These are phyloP conservation scores for Amanita muscaria DNA, from an alignment of 768 basidiomycete genomes.

Conservation along the genomic window DNA sequence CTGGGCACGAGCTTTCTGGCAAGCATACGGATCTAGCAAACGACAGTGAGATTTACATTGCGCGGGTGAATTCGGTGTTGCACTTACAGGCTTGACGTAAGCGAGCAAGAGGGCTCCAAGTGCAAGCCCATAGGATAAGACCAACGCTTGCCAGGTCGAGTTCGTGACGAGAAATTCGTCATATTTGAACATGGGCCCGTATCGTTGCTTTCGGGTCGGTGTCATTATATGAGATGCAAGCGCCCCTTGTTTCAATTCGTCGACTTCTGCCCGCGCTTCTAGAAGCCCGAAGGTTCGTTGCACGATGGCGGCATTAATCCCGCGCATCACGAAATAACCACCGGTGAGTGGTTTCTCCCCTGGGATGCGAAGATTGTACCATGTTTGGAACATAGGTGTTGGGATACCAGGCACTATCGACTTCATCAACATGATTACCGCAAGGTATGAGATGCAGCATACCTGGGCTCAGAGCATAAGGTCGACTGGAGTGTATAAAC, in stretches of 20 bases:
- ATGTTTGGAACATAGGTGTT: conserved; percentile 16
- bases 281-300: conserved; percentile 40
- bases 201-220: conserved; percentile 25
- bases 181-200: conserved; percentile 71
- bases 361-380: conserved; percentile 32
- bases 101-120: conserved; percentile 23
- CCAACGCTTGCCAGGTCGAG: conserved; percentile 30
- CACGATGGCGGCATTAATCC: conserved; percentile 32
- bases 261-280: conserved; percentile 27
- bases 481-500: too few species aligned
- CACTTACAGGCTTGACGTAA: conserved; percentile 30
- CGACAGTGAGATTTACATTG: neutral
- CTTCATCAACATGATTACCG: too few species aligned
- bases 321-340: conserved; percentile 32
- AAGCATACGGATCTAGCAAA: conserved; percentile 46
- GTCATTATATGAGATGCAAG: neutral
- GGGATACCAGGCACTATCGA: neutral
- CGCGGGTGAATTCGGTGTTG: too few species aligned
- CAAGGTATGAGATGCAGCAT: too few species aligned
- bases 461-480: conserved; percentile 38
- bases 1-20: conserved; percentile 40
- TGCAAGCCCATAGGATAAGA: conserved; percentile 21
- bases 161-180: conserved; percentile 53
- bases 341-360: conserved; percentile 26
- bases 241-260: conserved; percentile 14